Percentiles rank a stretch among this genome's conserved stretches.
phyloP scores from a whole-genome alignment of 2,329 filamentous ascomycete genomes.

The Cercospora brassicicola region DNA sequence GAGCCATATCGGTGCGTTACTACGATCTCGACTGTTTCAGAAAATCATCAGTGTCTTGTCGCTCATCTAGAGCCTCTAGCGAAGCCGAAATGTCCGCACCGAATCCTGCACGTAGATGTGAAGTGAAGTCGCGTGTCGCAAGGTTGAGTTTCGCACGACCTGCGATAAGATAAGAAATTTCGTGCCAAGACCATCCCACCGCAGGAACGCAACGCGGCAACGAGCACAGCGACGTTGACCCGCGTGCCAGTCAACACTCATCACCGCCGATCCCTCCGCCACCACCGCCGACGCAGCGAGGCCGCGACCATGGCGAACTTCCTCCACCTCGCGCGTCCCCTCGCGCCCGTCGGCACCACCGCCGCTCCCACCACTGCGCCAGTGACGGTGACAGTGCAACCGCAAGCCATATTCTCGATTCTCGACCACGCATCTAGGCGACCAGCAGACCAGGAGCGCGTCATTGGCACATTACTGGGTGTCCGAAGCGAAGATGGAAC shows the following conservation, averaged over 20 bases:
- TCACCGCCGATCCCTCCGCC: constrained; percentile 9
- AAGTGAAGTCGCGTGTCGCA: neutral
- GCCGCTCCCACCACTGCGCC: constrained; percentile 79
- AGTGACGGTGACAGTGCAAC: constrained; percentile 90
- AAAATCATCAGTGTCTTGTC: neutral
- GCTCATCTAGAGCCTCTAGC: neutral
- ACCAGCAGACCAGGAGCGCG: constrained; percentile 87
- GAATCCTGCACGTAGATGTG: neutral
- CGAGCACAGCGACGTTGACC: constrained; percentile 8
- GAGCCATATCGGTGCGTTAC: constrained; percentile 27
- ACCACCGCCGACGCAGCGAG: constrained; percentile 8
- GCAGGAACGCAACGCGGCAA: constrained; percentile 6
- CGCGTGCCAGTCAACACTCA: constrained; percentile 6
- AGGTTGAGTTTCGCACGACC: neutral
- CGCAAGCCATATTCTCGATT: constrained; percentile 72
- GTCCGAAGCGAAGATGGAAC: constrained; percentile 93
- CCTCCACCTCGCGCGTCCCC: constrained; percentile 88
- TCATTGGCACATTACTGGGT: constrained; percentile 94
- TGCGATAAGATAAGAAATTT: constrained; percentile 11
- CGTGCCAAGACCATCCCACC: constrained; percentile 4
- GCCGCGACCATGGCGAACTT: constrained; percentile 63
- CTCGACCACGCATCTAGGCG: constrained; percentile 91
- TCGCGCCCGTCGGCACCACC: constrained; percentile 77
- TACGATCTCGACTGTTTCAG: neutral
- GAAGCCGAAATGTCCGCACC: neutral